These are phyloP conservation scores for Rhodotorula sp. DNA, from an alignment of 1,284 basidiomycete genomes.

Conservation along the genomic window DNA sequence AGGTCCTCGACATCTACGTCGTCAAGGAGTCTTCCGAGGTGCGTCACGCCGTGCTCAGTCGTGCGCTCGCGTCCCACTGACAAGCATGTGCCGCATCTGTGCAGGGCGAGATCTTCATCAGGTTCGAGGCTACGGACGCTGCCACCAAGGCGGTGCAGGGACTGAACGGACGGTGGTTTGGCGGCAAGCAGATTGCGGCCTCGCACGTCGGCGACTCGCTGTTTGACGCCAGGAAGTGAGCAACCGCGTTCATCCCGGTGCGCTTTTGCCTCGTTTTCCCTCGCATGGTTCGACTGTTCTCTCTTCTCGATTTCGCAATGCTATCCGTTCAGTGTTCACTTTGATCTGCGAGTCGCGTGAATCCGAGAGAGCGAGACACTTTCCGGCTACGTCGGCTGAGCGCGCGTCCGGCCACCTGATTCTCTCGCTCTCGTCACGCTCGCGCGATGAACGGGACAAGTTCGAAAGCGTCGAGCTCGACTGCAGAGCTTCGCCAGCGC, in stretches of 20 bases:
- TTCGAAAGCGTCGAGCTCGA: not conserved
- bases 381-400: not conserved
- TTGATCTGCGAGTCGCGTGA: not conserved
- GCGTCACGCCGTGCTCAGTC: slow-evolving; percentile 40
- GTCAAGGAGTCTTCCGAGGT: slow-evolving; percentile 86
- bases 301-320: not conserved
- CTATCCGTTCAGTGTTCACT: not conserved
- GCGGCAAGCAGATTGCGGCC: slow-evolving; percentile 80
- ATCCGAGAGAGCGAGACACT: not conserved
- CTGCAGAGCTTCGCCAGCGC: slow-evolving; percentile 11
- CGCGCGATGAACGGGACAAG: not conserved
- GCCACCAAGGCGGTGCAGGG: slow-evolving; percentile 83
- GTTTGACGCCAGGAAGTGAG: slow-evolving; percentile 37
- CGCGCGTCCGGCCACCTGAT: not conserved
- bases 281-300: not conserved
- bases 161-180: slow-evolving; percentile 93
- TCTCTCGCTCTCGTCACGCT: not conserved
- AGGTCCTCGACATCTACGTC: slow-evolving; percentile 82
- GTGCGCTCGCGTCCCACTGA: slow-evolving; percentile 19
- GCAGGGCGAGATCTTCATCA: slow-evolving; percentile 95
- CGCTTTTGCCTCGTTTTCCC: not conserved
- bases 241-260: not conserved
- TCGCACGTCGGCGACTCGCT: slow-evolving; percentile 47
- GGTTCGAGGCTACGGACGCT: slow-evolving; percentile 75
- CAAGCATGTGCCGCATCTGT: not conserved